Percentiles rank a stretch among this genome's conserved stretches.
phyloP scores from a whole-genome alignment of 2,329 filamentous ascomycete species.

The Nannizzia gypsea region DNA sequence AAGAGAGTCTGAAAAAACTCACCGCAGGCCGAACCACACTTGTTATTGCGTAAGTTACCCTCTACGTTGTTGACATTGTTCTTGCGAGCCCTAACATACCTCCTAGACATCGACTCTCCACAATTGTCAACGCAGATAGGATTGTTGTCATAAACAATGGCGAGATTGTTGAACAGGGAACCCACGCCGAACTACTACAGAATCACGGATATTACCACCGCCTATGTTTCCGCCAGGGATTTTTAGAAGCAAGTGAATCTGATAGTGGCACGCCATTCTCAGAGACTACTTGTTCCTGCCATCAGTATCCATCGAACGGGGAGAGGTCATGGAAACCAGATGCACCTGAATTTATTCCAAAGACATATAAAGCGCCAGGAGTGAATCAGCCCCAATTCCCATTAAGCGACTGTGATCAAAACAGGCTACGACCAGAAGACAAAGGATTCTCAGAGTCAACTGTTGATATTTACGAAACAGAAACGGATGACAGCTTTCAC shows the following conservation, averaged over 20 bases:
- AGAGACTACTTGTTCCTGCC: not conserved
- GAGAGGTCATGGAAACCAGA: slow-evolving; percentile 25
- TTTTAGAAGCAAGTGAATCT: slow-evolving; percentile 27
- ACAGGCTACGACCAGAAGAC: not conserved
- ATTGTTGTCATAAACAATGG: slow-evolving; percentile 56
- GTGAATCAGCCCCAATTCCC: not conserved
- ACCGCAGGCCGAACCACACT: slow-evolving; percentile 42
- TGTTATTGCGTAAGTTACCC: slow-evolving; percentile 35
- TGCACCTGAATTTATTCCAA: slow-evolving; percentile 32
- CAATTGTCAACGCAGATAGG: slow-evolving; percentile 55
- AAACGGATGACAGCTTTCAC: slow-evolving; percentile 11
- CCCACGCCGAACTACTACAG: slow-evolving; percentile 47
- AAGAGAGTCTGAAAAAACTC: slow-evolving; percentile 37
- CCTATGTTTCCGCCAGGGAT: slow-evolving; percentile 35
- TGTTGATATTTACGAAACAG: slow-evolving; percentile 10
- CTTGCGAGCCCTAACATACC: not conserved
- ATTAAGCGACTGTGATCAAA: slow-evolving; percentile 6
- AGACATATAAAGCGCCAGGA: slow-evolving; percentile 6
- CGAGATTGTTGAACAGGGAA: slow-evolving; percentile 51
- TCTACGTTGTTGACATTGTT: not conserved
- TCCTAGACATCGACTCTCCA: slow-evolving; percentile 52
- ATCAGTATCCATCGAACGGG: slow-evolving; percentile 1
- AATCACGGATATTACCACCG: slow-evolving; percentile 51
- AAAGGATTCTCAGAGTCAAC: slow-evolving; percentile 3
- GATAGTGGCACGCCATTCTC: not conserved